These are phyloP conservation scores for Populus euphratica DNA, from an alignment of 345 rosid genomes.

Conservation along the genomic window DNA sequence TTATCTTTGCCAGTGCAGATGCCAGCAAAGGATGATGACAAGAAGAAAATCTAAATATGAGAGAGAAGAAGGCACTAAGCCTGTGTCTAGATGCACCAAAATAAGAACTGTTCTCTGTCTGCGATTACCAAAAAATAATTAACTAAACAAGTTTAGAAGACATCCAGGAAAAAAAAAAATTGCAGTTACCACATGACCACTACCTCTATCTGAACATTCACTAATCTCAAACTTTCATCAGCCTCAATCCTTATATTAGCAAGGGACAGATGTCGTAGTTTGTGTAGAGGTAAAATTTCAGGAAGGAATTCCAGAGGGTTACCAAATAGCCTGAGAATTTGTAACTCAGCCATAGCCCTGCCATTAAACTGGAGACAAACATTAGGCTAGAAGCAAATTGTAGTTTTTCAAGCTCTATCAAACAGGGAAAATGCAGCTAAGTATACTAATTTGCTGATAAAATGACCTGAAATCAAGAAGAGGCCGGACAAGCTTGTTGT, in stretches of 20 bases:
- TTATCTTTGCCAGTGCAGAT: slow-evolving; percentile 91
- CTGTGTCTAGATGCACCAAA: slow-evolving; percentile 93
- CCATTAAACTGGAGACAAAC: slow-evolving; percentile 41
- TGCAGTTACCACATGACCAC: not conserved
- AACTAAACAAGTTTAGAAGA: not conserved
- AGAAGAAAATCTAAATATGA: slow-evolving; percentile 94
- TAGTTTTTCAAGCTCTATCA: slow-evolving; percentile 15
- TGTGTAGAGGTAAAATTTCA: slow-evolving; percentile 82
- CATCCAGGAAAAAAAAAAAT: not conserved
- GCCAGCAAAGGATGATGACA: slow-evolving; percentile 98
- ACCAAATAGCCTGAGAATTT: slow-evolving; percentile 84
- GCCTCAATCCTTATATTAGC: slow-evolving; percentile 87
- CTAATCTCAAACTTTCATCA: slow-evolving; percentile 88
- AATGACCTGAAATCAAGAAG: slow-evolving; percentile 98
- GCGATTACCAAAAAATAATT: slow-evolving; percentile 24
- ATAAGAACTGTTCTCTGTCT: slow-evolving; percentile 92
- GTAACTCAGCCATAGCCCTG: slow-evolving; percentile 88
- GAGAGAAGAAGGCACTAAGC: slow-evolving; percentile 96
- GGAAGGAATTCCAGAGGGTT: slow-evolving; percentile 98
- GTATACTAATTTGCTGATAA: slow-evolving; percentile 15
- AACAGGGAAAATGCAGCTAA: slow-evolving; percentile 13
- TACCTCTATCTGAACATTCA: slow-evolving; percentile 92
- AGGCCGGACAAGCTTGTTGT: slow-evolving; percentile 92
- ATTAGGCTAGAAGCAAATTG: slow-evolving; percentile 33
- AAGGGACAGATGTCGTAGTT: slow-evolving; percentile 88